Evolutionary conservation across 2,329 filamentous ascomycete genomes (phyloP), one percentile per base, ranked within the genome.

Genomic region (Ophiostoma montium): DNA sequence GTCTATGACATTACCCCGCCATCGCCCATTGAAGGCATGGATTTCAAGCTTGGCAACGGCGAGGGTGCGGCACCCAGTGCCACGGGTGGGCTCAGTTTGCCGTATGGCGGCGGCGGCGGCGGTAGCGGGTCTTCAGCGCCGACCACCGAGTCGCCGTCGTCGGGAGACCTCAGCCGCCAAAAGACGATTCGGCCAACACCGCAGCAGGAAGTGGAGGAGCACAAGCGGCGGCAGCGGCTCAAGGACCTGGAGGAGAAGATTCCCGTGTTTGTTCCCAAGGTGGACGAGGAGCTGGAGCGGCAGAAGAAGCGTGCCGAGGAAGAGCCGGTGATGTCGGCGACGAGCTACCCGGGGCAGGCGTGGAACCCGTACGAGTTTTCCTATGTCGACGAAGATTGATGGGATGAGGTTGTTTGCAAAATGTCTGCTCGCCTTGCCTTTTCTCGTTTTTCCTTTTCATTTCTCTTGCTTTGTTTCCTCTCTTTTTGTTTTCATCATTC

Each of bases 261-360:
- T 21, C 63, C 68, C 10, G 61, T 62, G 57, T 59, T 65, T 48
- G 57, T 60, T 13, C 57, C 58, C 13, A 60, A 63, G 50, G 55
- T 58, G 9, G 56, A 59, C 47, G 54, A 54, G 41, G 46, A 52
- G 11, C 47, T 54, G 30, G 49, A 44, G 12, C 49, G 54, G 31
- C 60, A 63, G 21, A 64, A 63, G 27, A 63, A 64, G 47, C 59
- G 57, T 44, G 62, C 66, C 36, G 65, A 68, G 31, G 66, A 70
- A n/a, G 60, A 66, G 58, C 71, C 74, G 12, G 66, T 70, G 51
- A 84, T 85, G 81, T 73, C 69, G 44, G 80, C 79, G 7, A 80
- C 78, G 12, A 79, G 74, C 59, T 85, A 84, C 61, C 81, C 81
- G 0, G 81, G 81, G 0, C 78, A 83, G 64, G 80, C 84, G 61